Evolutionary conservation across 805 yeast species (phyloP).

Genomic region (Huiozyma naganishii): DNA sequence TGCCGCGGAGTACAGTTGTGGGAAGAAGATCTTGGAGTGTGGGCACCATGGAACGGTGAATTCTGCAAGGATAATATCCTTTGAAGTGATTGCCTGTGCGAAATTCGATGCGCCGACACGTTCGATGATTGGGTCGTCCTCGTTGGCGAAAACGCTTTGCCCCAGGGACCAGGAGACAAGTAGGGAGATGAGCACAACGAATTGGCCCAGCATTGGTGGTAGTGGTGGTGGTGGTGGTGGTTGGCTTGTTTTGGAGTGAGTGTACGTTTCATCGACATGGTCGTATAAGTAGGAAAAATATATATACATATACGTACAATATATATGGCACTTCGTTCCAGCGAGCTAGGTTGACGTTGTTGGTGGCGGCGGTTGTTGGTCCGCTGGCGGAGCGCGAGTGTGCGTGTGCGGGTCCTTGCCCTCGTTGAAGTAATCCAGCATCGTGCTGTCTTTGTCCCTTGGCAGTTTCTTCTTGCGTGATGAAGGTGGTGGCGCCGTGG

Average conservation of each 20-base stretch:
- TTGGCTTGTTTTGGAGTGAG: not conserved
- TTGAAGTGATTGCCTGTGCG: slow-evolving; percentile 50
- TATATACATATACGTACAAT: not conserved
- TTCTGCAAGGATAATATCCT: slow-evolving; percentile 74
- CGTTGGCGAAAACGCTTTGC: not conserved
- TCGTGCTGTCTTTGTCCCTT: slow-evolving; percentile 7
- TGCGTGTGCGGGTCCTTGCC: slow-evolving; percentile 17
- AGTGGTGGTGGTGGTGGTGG: not conserved
- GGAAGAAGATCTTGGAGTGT: slow-evolving; percentile 78
- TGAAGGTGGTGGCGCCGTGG: slow-evolving; percentile 9
- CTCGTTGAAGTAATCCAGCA: slow-evolving; percentile 24
- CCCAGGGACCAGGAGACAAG: not conserved
- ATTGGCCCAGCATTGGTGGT: not conserved
- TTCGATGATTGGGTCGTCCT: not conserved
- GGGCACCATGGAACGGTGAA: slow-evolving; percentile 98
- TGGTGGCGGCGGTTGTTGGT: slow-evolving; percentile 6
- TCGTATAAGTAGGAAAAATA: too few relatives aligned
- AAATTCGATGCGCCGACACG: slow-evolving; percentile 27
- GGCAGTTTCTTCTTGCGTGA: slow-evolving; percentile 10
- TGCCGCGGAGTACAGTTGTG: slow-evolving; percentile 68
- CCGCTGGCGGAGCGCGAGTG: too few relatives aligned
- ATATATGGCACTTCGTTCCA: not conserved
- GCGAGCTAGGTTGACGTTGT: not conserved
- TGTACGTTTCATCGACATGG: too few relatives aligned
- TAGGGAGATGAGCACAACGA: not conserved